Base-by-base conservation (phyloP, 176 grass and related monocot species). In the Aegilops tauschii region DNA sequence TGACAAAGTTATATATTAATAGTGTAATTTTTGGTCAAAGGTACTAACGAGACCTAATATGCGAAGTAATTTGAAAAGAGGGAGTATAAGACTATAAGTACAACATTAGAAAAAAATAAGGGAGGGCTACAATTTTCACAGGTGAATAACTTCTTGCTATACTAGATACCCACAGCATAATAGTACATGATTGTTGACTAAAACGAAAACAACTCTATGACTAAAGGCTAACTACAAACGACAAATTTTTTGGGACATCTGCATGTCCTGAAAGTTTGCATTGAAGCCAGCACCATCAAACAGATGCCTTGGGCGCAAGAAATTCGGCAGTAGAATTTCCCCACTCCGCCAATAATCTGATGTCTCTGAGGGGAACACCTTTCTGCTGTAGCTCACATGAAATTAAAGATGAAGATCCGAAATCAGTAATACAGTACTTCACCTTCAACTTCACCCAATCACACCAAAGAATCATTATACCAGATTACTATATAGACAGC, bases 401-500 rank as follows among this genome's bases (percentile, higher is more conserved):
- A 31, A 20, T 80, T 44, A 64, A 80, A 42, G 8, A 47, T 40
- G 14, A 40, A 76, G 28, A 75, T 44, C n/a, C 67, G 31, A 42
- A 58, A 66, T 71, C 31, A 67, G 23, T 9, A 76, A 65, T 9
- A 31, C 32, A 52, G 10, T 37, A 49, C 13, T 35, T 65, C 73
- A 82, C 78, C 78, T 75, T 73, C 66, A 34, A 50, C 28, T 65
- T 49, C n/a, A 36, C 40, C 78, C 21, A 54, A 37, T 73, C 20
- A 74, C 29, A 64, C 21, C 27, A 45, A 65, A 73, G 67, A 12
- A 75, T 18, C 70, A 29, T 50, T 52, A 56, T 66, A 50, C 36
- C 21, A 35, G 31, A 65, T 68, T 36, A 29, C 42, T 77, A 34
- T 12, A 58, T 47, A 31, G 2, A 42, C 5, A 68, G 7, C 34